These are phyloP conservation scores for Colletotrichum echinochloae DNA, from an alignment of 2,329 filamentous ascomycete species.

Conservation along the genomic window DNA sequence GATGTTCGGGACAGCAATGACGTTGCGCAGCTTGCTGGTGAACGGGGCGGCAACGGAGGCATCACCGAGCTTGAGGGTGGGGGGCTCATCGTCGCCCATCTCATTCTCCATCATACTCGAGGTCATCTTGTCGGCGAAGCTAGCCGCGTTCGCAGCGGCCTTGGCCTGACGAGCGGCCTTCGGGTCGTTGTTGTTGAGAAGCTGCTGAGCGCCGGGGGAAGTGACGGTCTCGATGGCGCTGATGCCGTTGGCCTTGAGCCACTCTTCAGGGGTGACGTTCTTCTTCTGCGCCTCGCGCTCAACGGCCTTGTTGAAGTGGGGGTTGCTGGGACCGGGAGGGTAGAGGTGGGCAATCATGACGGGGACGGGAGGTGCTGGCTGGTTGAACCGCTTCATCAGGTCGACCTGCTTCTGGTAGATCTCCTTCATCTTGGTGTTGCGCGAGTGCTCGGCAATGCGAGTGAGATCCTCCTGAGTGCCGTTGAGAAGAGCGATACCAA, in stretches of 20 bases:
- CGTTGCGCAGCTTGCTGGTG: conserved; percentile 96
- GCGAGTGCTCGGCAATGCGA: conserved; percentile 91
- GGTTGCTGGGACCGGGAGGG: conserved; percentile 89
- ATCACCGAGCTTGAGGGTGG: conserved; percentile 96
- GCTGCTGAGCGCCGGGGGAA: conserved; percentile 72
- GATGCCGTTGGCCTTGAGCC: conserved; percentile 64
- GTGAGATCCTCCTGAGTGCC: conserved; percentile 91
- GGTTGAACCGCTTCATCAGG: conserved; percentile 95
- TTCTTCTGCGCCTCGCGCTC: conserved; percentile 87
- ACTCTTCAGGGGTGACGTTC: conserved; percentile 72
- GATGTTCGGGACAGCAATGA: conserved; percentile 97
- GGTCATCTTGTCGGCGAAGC: conserved; percentile 88
- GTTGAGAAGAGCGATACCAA: conserved; percentile 95
- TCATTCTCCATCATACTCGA: conserved; percentile 90
- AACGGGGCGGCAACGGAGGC: conserved; percentile 97
- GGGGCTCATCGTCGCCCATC: conserved; percentile 88
- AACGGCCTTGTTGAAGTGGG: conserved; percentile 93
- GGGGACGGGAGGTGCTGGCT: conserved; percentile 92
- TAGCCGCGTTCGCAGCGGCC: conserved; percentile 77
- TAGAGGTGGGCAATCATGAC: conserved; percentile 92
- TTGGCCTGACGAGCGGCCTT: conserved; percentile 72
- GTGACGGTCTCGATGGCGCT: conserved; percentile 73
- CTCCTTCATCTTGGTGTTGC: conserved; percentile 98
- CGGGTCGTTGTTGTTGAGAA: conserved; percentile 62
- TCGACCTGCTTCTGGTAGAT: conserved; percentile 96